Conservation (phyloP, 2,329 filamentous ascomycete genomes). For the Beauveria sp. region DNA sequence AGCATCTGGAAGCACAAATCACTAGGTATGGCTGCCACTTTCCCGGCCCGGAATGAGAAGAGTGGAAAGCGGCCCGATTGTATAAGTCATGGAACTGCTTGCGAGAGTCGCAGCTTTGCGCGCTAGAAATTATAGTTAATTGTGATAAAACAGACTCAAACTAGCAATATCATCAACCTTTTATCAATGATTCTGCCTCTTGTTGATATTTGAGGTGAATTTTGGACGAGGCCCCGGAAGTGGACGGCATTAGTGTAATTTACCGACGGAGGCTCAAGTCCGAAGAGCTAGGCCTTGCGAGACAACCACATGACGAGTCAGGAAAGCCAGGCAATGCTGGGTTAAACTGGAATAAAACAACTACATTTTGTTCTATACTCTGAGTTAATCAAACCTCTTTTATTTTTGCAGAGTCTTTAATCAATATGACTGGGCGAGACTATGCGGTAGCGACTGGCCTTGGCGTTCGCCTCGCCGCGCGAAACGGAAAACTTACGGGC, state of each 20-base stretch:
- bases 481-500: conserved; percentile 29
- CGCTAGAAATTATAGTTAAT: background rate
- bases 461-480: conserved; percentile 36
- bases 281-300: background rate
- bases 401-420: background rate
- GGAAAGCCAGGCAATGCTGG: background rate
- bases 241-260: background rate
- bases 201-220: background rate
- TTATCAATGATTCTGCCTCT: background rate
- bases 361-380: background rate
- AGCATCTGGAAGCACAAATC: background rate
- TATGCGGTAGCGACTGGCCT: conserved; percentile 20
- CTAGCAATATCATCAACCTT: background rate
- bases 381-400: background rate
- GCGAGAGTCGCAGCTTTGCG: background rate
- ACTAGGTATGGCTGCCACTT: background rate
- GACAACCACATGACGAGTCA: background rate
- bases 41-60: background rate
- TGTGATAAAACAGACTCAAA: background rate
- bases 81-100: background rate
- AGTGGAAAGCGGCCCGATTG: background rate
- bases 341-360: background rate
- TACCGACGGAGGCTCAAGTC: background rate
- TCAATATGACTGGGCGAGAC: background rate
- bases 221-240: background rate